phyloP scores from a whole-genome alignment of 164 flowering plant genomes.

The Vitis amurensis region DNA sequence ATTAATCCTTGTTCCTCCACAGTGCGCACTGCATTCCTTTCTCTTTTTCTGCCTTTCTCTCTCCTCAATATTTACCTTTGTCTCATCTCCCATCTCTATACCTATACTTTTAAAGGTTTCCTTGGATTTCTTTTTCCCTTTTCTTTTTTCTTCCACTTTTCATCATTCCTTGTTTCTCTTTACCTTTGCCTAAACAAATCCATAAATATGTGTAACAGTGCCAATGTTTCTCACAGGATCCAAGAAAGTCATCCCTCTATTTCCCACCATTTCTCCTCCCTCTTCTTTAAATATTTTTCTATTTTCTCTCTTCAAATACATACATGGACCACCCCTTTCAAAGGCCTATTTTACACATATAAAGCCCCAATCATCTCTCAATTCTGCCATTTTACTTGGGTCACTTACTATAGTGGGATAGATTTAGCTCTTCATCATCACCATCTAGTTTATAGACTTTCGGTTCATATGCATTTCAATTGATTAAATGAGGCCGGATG shows the following conservation, averaged over 20 bases:
- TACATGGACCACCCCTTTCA: no score
- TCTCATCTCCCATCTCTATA: slow-evolving; percentile 10
- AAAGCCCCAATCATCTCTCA: no score
- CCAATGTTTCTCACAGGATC: slow-evolving; percentile 42
- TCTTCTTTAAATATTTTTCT: neutral
- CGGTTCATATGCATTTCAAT: no score
- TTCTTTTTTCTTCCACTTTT: slow-evolving; percentile 33
- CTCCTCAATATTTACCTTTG: slow-evolving; percentile 18
- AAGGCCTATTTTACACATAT: no score
- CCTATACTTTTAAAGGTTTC: slow-evolving; percentile 20
- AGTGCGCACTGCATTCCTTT: no score
- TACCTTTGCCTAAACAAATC: slow-evolving; percentile 27
- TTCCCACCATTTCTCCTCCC: slow-evolving; percentile 27
- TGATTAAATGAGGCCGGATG: no score
- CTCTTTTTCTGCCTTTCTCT: no score
- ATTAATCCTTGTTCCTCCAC: no score
- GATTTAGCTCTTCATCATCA: no score
- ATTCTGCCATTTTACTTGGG: no score
- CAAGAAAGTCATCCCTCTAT: slow-evolving; percentile 41
- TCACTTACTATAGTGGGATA: no score
- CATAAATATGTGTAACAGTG: slow-evolving; percentile 11
- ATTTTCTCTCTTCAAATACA: neutral
- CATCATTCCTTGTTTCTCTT: slow-evolving; percentile 49
- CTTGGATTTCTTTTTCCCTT: slow-evolving; percentile 26
- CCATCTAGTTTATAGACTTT: no score